A percentile compares a stretch with the other conserved stretches of the same genome.
Evolutionary conservation across 2,329 filamentous ascomycete species (phyloP).

Genomic region (Fusarium duplospermum): DNA sequence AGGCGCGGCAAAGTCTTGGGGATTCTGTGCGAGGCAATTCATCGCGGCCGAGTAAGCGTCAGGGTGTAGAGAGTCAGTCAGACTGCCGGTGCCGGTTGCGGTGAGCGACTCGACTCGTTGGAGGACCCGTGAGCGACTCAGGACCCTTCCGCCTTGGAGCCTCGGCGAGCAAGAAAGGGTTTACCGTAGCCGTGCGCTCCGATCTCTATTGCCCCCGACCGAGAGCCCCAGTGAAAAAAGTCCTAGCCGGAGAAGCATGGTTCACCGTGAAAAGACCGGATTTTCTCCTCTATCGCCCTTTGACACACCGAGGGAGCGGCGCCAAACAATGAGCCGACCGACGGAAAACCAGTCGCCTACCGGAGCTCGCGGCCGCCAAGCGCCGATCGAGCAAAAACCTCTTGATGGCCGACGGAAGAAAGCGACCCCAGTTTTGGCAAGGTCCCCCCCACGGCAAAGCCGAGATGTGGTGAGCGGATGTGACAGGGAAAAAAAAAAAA

Average conservation of each 20-base stretch:
- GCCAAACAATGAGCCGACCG: conserved; percentile 16
- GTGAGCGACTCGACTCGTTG: conserved; percentile 27
- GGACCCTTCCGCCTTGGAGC: conserved; percentile 19
- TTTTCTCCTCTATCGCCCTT: conserved; percentile 19
- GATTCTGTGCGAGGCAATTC: conserved; percentile 9
- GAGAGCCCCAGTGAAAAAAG: conserved; percentile 15
- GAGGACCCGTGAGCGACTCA: conserved; percentile 26
- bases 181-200: conserved; percentile 20
- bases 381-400: conserved; percentile 24
- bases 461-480: conserved; percentile 31
- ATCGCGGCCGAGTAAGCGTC: background rate
- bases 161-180: conserved; percentile 19
- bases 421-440: conserved; percentile 26
- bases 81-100: conserved; percentile 11
- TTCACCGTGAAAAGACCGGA: conserved; percentile 36
- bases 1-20: conserved; percentile 24
- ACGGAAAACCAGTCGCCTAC: conserved; percentile 13
- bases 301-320: conserved; percentile 40
- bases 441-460: conserved; percentile 39
- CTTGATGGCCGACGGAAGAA: conserved; percentile 28
- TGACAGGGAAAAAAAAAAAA: conserved; percentile 12
- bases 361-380: conserved; percentile 31
- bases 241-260: conserved; percentile 28
- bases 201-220: conserved; percentile 1
- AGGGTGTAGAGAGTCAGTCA: conserved; percentile 9